phyloP scores from a whole-genome alignment of 2,329 filamentous ascomycete species.

The Trichophyton rubrum region DNA sequence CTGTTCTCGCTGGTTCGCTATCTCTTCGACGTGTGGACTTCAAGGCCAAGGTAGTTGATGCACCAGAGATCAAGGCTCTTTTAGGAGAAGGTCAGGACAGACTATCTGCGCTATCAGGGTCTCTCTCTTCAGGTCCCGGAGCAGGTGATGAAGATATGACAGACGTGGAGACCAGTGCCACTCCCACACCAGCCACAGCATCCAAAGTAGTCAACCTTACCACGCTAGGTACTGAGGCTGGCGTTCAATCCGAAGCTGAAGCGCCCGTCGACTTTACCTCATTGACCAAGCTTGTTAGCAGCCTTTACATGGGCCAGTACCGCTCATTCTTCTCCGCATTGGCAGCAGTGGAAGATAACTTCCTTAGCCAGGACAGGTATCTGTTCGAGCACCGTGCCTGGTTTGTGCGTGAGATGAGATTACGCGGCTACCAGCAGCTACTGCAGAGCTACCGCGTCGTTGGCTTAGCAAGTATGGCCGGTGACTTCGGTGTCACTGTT shows the following conservation, averaged over 20 bases:
- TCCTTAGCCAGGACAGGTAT: conserved; percentile 88
- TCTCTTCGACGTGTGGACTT: conserved; percentile 95
- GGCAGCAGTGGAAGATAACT: conserved; percentile 80
- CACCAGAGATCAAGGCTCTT: conserved; percentile 95
- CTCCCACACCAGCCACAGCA: conserved; percentile 40
- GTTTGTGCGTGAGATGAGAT: conserved; percentile 97
- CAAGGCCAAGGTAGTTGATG: conserved; percentile 97
- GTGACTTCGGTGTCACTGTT: conserved; percentile 90
- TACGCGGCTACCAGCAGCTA: conserved; percentile 91
- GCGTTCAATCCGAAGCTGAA: conserved; percentile 61
- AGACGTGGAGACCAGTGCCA: conserved; percentile 33
- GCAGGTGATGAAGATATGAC: conserved; percentile 64
- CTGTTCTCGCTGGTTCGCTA: conserved; percentile 84
- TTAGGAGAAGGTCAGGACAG: conserved; percentile 83
- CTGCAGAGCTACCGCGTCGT: conserved; percentile 96
- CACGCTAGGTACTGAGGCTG: conserved; percentile 57
- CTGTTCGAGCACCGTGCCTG: conserved; percentile 90
- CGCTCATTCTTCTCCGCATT: conserved; percentile 85
- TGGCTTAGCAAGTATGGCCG: conserved; percentile 92
- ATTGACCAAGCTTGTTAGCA: conserved; percentile 75
- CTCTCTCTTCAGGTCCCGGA: conserved; percentile 66
- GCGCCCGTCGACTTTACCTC: conserved; percentile 77
- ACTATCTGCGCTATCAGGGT: conserved; percentile 66
- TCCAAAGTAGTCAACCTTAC: conserved; percentile 78
- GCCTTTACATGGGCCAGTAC: conserved; percentile 88